Conservation (phyloP, 768 basidiomycete genomes). For the Royoungia palumana region DNA sequence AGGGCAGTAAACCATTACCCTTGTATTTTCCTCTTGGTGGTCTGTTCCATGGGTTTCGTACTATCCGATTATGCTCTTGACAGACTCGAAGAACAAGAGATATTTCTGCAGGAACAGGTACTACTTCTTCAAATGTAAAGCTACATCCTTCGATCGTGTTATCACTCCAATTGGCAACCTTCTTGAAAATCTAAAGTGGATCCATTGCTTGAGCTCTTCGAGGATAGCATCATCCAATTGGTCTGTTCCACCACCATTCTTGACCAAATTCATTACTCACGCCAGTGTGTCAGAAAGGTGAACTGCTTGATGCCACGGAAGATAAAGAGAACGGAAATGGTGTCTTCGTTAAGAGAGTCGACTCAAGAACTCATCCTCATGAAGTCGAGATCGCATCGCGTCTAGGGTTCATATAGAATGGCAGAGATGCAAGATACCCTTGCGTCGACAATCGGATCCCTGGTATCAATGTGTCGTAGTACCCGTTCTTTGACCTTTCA, state of each 20-base stretch:
- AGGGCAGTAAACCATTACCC: no score
- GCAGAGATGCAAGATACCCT: conserved; percentile 15
- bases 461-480: conserved; percentile 24
- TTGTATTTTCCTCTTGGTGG: no score
- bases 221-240: conserved; percentile 10
- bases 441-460: conserved; percentile 14
- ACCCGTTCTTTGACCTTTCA: conserved; percentile 25
- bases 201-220: background rate
- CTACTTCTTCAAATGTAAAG: conserved; percentile 13
- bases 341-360: conserved; percentile 15
- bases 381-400: conserved; percentile 5
- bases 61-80: no score
- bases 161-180: conserved; percentile 26
- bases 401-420: background rate
- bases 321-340: background rate
- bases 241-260: background rate
- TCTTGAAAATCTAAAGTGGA: conserved; percentile 19
- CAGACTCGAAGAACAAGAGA: background rate
- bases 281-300: background rate
- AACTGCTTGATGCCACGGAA: conserved; percentile 11
- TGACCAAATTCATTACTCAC: background rate
- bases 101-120: conserved; percentile 19
- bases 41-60: no score
- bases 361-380: background rate
- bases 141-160: conserved; percentile 25